Conservation (phyloP, 2,329 filamentous ascomycete species). For the Truncatella angustata region DNA sequence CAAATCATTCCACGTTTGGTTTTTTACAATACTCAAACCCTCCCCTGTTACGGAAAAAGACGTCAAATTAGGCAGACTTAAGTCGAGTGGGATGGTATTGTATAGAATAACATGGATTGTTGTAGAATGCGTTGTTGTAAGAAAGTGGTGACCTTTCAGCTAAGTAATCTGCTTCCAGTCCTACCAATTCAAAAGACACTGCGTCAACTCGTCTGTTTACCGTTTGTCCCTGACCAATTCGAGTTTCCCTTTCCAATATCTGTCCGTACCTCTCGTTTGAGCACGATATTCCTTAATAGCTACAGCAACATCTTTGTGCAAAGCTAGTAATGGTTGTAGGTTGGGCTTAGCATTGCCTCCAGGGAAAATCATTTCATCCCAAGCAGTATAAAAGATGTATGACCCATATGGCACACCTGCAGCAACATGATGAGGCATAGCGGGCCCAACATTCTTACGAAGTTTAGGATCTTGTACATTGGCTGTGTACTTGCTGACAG, state of each 20-base stretch:
- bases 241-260: conserved; percentile 28
- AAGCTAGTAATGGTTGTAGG: conserved; percentile 9
- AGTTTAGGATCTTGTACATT: conserved; percentile 37
- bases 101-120: too few species aligned
- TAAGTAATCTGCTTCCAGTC: too few species aligned
- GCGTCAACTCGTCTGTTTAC: too few species aligned
- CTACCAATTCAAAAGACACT: too few species aligned
- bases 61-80: too few species aligned
- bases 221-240: conserved; percentile 27
- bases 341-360: conserved; percentile 14
- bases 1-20: too few species aligned
- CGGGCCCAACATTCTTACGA: conserved; percentile 39
- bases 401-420: conserved; percentile 46
- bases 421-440: conserved; percentile 45
- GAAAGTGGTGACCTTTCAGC: too few species aligned
- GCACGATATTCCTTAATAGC: conserved; percentile 29
- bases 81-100: too few species aligned
- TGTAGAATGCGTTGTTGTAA: too few species aligned
- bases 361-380: conserved; percentile 47
- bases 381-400: conserved; percentile 50
- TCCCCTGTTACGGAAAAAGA: too few species aligned
- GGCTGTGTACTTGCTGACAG: conserved; percentile 47
- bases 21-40: too few species aligned
- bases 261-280: conserved; percentile 21
- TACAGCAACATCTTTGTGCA: conserved; percentile 24